Base-by-base conservation (phyloP, 2,329 filamentous ascomycete genomes). In the Ascochyta clinopodiicola region DNA sequence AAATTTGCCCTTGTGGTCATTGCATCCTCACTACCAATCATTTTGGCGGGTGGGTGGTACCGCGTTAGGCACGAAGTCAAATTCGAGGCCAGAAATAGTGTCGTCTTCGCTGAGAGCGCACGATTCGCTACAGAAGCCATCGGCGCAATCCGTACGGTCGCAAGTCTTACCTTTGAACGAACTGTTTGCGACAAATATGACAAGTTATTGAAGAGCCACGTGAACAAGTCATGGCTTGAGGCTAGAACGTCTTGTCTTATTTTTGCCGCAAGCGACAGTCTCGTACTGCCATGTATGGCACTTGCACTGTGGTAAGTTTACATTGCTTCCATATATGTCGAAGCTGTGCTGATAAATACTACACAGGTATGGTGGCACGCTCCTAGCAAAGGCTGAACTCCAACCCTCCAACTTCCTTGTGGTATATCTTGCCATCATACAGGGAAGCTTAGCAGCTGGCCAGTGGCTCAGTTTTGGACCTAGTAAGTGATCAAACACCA, bases 71-170 rank as follows among this genome's bases (percentile, higher is more conserved):
- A 66, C 42, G 67, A 68, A 44, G 47, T 67, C 9, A 56, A 57
- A 29, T 70, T 70, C 17, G 67, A 68, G 38, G 60, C 58, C 15
- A 51, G 45, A 12, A 69, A 63, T 29, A 96, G 96, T 78, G 91
- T 84, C 76, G 87, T 95, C 77, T 83, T 96, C 21, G 87, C 91
- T 1, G 82, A 83, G 35, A 96, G 91, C 52, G 93, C 93, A 5
- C 88, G 86, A 49, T 97, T 89, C 72, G 94, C 94, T 8, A 96
- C 92, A 43, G 94, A 98, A 75, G 92, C 93, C 38, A 96, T 95
- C 35, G 92, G 91, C 1, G 90, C 92, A 7, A 96, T 97, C 63
- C 88, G 93, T 47, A 98, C 94, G 2, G 93, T 97, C n/a, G 92
- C 92, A 7, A 90, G 91, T 5, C 82, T 98, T 42, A 96, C 92